Evolutionary conservation across 306 rosid genomes (phyloP), one percentile per base, ranked within the genome.

Genomic region (Elaeagnus macrophylla): DNA sequence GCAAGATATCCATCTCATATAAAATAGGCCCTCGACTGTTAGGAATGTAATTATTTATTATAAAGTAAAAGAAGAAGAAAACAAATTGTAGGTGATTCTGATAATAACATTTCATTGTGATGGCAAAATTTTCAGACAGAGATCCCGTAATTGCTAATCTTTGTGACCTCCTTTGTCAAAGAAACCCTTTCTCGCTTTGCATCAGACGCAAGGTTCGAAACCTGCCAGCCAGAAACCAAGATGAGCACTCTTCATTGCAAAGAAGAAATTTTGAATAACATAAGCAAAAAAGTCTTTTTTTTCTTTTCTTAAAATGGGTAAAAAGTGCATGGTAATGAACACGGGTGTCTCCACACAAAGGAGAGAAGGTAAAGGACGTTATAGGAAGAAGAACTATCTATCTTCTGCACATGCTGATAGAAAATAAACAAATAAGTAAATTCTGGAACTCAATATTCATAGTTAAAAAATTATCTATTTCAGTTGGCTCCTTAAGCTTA

Each of bases 81-180:
- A 15, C 37, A 5, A 25, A 25, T n/a, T n/a, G 32, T 25, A 25
- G 32, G 4, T 20, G 32, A 48, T 37, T 53, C 17, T 63, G 15
- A 43, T 48, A 50, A 25, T 37, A 66, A 67, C 49, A 61, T 60
- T 60, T 14, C 42, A 41, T n/a, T 37, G 58, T 12, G 52, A 64
- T 35, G 9, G 43, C 9, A 54, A 41, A 56, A 20, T 59, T 56
- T 57, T 91, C 84, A 91, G 73, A 91, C 78, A 7, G 97, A 82
- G 70, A 86, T 82, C 53, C 97, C 97, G 57, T 80, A 76, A 62
- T 91, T 80, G 75, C 86, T 86, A 36, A 91, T 86, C 81, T 82
- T 84, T 20, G 84, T 58, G 68, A 91, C 68, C 79, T 78, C 85
- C 80, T 84, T 84, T 41, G 81, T 71, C 77, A 86, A 67, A 40